A percentile compares a stretch with the other conserved stretches of the same genome.
phyloP scores from a whole-genome alignment of 257 asterid genomes.

The Coffea canephora region DNA sequence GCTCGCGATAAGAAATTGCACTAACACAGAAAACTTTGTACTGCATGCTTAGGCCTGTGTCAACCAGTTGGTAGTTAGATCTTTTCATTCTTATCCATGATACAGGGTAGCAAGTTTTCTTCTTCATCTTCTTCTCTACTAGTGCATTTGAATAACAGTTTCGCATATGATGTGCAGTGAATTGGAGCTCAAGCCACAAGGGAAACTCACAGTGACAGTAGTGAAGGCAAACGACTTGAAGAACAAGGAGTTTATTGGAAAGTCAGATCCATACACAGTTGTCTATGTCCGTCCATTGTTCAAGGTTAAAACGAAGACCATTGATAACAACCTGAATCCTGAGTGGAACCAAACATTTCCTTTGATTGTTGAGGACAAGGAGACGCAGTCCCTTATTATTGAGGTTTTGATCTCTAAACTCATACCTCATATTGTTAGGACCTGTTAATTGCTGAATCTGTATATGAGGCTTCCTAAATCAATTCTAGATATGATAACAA shows the following conservation, averaged over 20 bases:
- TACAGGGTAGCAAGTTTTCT: neutral
- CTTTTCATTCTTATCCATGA: neutral
- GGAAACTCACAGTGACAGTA: conserved; percentile 64
- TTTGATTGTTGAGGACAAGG: conserved; percentile 94
- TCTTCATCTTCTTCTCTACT: neutral
- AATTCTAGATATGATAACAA: neutral
- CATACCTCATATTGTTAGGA: neutral
- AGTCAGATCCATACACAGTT: conserved; percentile 89
- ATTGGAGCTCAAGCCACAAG: conserved; percentile 97
- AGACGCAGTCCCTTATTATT: conserved; percentile 73
- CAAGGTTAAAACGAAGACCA: conserved; percentile 84
- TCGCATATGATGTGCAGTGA: conserved; percentile 56
- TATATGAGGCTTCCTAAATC: neutral
- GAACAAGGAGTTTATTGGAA: conserved; percentile 92
- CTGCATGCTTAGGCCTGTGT: neutral
- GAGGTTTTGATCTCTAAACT: conserved; percentile 59
- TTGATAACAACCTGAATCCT: conserved; percentile 92
- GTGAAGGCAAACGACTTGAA: conserved; percentile 69
- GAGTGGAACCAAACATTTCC: conserved; percentile 79
- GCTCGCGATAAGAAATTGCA: neutral
- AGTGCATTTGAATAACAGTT: conserved; percentile 9
- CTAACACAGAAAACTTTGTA: neutral
- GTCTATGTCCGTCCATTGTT: conserved; percentile 80
- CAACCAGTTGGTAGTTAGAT: neutral
- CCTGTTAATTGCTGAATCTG: conserved; percentile 7